Conservation (phyloP, 1,139 yeast species). For the Zygoascus meyerae region DNA sequence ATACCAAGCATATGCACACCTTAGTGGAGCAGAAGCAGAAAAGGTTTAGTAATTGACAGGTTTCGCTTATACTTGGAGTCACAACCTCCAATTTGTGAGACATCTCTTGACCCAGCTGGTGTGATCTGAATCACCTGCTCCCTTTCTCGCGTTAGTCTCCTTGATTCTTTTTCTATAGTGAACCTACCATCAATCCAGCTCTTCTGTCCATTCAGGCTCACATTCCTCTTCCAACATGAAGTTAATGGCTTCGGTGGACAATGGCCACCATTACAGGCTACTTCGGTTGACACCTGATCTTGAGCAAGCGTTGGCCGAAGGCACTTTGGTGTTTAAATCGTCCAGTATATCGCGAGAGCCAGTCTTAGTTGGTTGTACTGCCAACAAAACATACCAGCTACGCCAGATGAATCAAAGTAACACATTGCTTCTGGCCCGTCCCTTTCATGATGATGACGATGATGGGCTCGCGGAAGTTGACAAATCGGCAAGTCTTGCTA, state of each 20-base stretch:
- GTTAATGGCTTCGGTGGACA: constrained; percentile 4
- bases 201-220: no score
- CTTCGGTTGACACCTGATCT: constrained; percentile 58
- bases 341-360: constrained; percentile 14
- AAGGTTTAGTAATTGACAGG: no score
- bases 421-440: constrained; percentile 52
- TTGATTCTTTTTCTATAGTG: no score
- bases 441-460: constrained; percentile 20
- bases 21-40: no score
- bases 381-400: constrained; percentile 52
- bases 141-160: no score
- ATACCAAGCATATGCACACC: no score
- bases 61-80: no score
- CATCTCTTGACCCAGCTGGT: no score
- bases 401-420: constrained; percentile 86
- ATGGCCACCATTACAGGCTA: constrained; percentile 40
- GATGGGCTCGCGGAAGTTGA: constrained; percentile 31
- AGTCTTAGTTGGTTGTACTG: constrained; percentile 60
- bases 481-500: background rate
- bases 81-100: no score
- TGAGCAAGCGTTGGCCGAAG: constrained; percentile 38
- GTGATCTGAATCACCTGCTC: no score
- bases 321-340: constrained; percentile 45
- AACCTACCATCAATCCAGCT: no score
- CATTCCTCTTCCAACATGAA: background rate